Conservation (phyloP, 345 rosid genomes). For the Acer campestre region DNA sequence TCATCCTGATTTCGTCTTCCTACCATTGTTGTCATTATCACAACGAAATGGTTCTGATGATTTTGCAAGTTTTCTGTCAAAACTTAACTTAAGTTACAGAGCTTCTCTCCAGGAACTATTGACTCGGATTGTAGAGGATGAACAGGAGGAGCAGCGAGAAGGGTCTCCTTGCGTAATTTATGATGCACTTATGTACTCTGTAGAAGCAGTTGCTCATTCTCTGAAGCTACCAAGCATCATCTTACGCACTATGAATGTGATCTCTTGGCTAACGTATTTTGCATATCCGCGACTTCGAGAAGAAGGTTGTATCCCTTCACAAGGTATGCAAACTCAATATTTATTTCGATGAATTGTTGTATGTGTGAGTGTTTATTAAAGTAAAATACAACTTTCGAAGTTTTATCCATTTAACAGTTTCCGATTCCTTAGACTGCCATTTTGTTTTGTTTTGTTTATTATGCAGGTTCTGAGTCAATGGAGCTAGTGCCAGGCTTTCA, state of each 20-base stretch:
- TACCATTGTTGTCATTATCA: neutral
- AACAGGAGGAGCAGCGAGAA: neutral
- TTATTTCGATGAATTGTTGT: no score
- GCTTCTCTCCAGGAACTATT: conserved; percentile 23
- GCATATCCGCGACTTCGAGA: neutral
- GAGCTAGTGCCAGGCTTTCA: neutral
- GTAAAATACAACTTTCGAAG: no score
- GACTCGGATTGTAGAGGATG: neutral
- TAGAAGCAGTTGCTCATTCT: conserved; percentile 6
- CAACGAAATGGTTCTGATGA: conserved; percentile 19
- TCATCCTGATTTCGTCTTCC: neutral
- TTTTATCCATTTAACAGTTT: neutral
- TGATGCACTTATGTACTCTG: conserved; percentile 22
- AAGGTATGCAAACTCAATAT: neutral
- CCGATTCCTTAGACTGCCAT: no score
- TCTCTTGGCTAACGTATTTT: neutral
- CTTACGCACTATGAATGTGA: conserved; percentile 13
- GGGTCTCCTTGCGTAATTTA: conserved; percentile 6
- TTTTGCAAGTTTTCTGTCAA: conserved; percentile 12
- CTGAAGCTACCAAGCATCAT: conserved; percentile 19
- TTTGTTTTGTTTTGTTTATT: no score
- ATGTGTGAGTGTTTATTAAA: no score
- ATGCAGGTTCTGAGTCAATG: neutral
- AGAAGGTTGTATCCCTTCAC: neutral
- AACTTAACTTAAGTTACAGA: conserved; percentile 39